A percentile compares a stretch with the other conserved stretches of the same genome.
Conservation (phyloP, 2,329 filamentous ascomycete genomes). For the Grosmannia penicillata region DNA sequence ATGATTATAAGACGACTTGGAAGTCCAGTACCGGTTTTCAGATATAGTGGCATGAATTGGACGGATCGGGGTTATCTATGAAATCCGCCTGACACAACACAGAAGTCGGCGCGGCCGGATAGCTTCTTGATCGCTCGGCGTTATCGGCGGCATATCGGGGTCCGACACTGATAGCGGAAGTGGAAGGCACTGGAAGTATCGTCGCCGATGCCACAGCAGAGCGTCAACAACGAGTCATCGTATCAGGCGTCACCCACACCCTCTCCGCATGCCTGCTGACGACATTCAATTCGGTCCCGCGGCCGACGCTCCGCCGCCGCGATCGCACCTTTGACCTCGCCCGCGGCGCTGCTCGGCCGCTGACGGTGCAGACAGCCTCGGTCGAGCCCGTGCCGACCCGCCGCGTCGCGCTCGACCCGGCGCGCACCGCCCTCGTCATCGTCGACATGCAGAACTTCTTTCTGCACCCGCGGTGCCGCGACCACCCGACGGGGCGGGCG, state of each 20-base stretch:
- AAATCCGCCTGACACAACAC: no score
- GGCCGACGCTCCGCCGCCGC: constrained; percentile 16
- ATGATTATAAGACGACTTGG: background rate
- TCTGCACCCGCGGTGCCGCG: constrained; percentile 25
- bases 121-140: no score
- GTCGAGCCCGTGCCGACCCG: constrained; percentile 23
- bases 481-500: constrained; percentile 24
- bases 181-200: no score
- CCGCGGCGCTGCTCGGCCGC: constrained; percentile 12
- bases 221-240: no score
- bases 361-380: constrained; percentile 23
- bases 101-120: no score
- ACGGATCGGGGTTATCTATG: no score
- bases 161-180: no score
- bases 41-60: no score
- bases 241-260: background rate
- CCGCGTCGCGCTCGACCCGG: constrained; percentile 37
- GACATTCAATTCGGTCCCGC: constrained; percentile 15
- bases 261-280: background rate
- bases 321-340: constrained; percentile 17
- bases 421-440: constrained; percentile 18
- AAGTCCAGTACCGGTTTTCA: no score
- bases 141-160: no score
- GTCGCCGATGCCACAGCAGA: no score
- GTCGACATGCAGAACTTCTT: constrained; percentile 43